A percentile compares a stretch with the other conserved stretches of the same genome.
Conservation (phyloP, 2,329 filamentous ascomycete species). For the Cryphonectria radicalis region DNA sequence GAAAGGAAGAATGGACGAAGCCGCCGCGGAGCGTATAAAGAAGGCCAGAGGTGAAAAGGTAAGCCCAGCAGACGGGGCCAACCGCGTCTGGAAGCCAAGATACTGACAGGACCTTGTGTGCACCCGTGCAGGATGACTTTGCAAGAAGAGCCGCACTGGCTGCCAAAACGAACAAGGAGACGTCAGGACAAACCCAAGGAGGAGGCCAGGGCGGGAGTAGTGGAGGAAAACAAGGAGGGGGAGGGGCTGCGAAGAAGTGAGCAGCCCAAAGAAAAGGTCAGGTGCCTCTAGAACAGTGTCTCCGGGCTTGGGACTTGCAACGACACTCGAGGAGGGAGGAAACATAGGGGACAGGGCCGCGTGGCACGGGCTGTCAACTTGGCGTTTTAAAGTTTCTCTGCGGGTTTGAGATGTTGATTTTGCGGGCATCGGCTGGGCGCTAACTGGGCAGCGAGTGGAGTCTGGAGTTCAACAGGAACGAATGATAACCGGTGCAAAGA, state of each 20-base stretch:
- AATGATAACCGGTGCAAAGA: slow-evolving; percentile 8
- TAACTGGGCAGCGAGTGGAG: slow-evolving; percentile 27
- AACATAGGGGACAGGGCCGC: slow-evolving; percentile 1
- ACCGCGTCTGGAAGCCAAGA: slow-evolving; percentile 2
- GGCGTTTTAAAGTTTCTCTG: slow-evolving; percentile 26
- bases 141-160: slow-evolving; percentile 42
- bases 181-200: slow-evolving; percentile 26
- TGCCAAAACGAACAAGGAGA: slow-evolving; percentile 40
- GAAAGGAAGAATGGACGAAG: slow-evolving; percentile 48
- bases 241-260: slow-evolving; percentile 29
- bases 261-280: neutral
- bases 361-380: slow-evolving; percentile 17
- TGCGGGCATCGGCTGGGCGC: slow-evolving; percentile 25
- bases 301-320: slow-evolving; percentile 14
- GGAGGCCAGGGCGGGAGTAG: slow-evolving; percentile 27
- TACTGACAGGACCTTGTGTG: slow-evolving; percentile 8
- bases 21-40: slow-evolving; percentile 46
- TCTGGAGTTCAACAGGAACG: slow-evolving; percentile 24
- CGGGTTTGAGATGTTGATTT: slow-evolving; percentile 24
- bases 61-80: slow-evolving; percentile 22
- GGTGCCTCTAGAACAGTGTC: slow-evolving; percentile 10
- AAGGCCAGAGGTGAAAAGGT: slow-evolving; percentile 48
- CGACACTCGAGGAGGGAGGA: slow-evolving; percentile 9
- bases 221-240: slow-evolving; percentile 29
- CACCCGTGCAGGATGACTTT: slow-evolving; percentile 40